Evolutionary conservation across 345 rosid genomes (phyloP).

Genomic region (Gossypium longicalyx): DNA sequence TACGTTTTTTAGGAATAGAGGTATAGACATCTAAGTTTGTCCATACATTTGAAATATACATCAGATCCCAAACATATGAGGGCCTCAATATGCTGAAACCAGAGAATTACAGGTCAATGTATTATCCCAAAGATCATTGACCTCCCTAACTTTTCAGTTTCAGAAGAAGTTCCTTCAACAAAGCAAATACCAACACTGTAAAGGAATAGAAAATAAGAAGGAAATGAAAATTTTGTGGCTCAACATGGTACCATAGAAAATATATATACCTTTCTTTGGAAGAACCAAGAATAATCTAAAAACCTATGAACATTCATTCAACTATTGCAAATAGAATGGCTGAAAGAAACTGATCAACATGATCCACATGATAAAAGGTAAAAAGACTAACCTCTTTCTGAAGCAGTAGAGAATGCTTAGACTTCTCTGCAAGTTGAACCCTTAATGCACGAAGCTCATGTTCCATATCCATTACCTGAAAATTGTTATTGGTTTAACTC

Average conservation of each 20-base stretch:
- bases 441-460: slow-evolving; percentile 21
- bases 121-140: neutral
- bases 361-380: neutral
- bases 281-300: neutral
- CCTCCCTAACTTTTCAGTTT: neutral
- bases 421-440: slow-evolving; percentile 21
- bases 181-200: neutral
- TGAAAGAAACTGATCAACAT: neutral
- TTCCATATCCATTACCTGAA: slow-evolving; percentile 27
- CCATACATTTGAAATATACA: neutral
- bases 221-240: neutral
- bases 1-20: neutral
- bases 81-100: neutral
- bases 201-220: neutral
- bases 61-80: neutral
- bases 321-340: neutral
- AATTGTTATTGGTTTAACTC: slow-evolving; percentile 3
- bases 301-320: neutral
- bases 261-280: neutral
- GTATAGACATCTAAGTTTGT: neutral
- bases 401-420: slow-evolving; percentile 17
- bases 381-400: slow-evolving; percentile 16
- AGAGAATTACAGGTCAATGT: neutral
- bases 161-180: neutral
- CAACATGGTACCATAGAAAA: neutral